phyloP scores from a whole-genome alignment of 768 basidiomycete species.

The Clathrus columnatus region DNA sequence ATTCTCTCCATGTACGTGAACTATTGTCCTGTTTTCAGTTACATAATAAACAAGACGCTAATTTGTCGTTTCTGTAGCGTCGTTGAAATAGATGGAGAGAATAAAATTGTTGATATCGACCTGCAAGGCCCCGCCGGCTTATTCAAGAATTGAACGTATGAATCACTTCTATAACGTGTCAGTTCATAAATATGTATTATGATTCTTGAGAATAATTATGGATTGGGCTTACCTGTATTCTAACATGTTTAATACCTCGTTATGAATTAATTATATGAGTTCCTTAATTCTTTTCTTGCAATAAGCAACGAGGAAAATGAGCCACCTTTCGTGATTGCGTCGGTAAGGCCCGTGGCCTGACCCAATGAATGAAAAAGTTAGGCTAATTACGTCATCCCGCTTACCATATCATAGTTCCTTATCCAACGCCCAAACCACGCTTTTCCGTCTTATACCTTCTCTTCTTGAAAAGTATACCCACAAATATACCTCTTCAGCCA shows the following conservation, averaged over 20 bases:
- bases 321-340: not conserved
- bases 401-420: constrained; percentile 2
- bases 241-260: too few species aligned
- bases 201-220: too few species aligned
- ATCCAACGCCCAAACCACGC: constrained; percentile 10
- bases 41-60: not conserved
- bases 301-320: not conserved
- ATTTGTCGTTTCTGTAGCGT: not conserved
- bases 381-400: not conserved
- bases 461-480: not conserved
- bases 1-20: not conserved
- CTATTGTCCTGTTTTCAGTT: not conserved
- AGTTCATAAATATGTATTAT: too few species aligned
- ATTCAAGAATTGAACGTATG: not conserved
- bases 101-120: not conserved
- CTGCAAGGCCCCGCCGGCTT: not conserved
- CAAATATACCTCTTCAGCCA: not conserved
- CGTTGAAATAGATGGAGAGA: not conserved
- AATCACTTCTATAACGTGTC: too few species aligned
- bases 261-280: not conserved
- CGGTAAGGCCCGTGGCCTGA: not conserved
- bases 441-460: not conserved
- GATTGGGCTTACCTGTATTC: too few species aligned
- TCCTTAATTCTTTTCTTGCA: not conserved
- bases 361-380: not conserved